These are phyloP conservation scores for Ocimum tenuiflorum DNA, from an alignment of 257 asterid species.

Conservation along the genomic window DNA sequence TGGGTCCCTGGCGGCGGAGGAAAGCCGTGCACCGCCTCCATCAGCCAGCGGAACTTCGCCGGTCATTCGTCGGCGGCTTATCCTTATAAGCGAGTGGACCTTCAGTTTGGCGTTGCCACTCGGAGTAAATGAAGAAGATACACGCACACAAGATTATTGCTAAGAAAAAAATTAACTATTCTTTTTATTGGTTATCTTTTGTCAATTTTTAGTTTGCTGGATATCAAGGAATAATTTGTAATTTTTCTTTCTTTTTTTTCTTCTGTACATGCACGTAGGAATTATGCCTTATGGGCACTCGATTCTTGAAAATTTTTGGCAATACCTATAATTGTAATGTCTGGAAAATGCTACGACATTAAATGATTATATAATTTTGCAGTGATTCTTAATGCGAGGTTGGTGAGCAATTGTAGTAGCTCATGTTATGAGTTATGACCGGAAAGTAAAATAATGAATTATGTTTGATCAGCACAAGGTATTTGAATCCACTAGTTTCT, in stretches of 20 bases:
- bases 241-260: background rate
- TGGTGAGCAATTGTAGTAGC: too few relatives aligned
- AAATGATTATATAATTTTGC: too few relatives aligned
- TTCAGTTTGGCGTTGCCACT: conserved; percentile 34
- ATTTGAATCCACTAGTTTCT: too few relatives aligned
- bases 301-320: background rate
- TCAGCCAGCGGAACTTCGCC: conserved; percentile 31
- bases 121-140: conserved; percentile 8
- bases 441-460: too few relatives aligned
- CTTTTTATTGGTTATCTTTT: background rate
- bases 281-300: background rate
- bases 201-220: conserved; percentile 1
- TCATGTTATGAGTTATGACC: too few relatives aligned
- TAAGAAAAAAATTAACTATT: background rate
- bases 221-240: background rate
- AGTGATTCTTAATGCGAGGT: too few relatives aligned
- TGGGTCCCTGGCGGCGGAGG: conserved; percentile 28
- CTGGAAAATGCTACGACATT: too few relatives aligned
- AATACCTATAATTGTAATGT: background rate
- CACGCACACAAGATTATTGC: background rate
- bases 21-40: conserved; percentile 34
- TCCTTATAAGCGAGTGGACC: conserved; percentile 21
- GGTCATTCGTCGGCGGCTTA: conserved; percentile 16
- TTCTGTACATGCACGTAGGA: background rate
- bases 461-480: too few relatives aligned